These are phyloP conservation scores for Xylaria sp. DNA, from an alignment of 2,329 filamentous ascomycete species.

Conservation along the genomic window DNA sequence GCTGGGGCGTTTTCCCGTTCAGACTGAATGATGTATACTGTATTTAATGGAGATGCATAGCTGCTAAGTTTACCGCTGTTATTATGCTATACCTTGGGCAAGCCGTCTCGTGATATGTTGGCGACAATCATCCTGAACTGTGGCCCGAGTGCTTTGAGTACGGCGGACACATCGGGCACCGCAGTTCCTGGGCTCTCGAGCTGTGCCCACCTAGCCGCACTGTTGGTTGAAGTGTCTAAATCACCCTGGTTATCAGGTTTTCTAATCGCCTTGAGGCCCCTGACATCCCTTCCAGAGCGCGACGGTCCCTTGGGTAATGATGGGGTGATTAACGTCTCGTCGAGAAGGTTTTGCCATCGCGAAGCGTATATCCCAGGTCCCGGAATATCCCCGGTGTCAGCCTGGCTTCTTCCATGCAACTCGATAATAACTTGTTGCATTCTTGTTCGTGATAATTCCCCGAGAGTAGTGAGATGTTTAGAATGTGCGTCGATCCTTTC, in stretches of 20 bases:
- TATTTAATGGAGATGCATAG: conserved; percentile 12
- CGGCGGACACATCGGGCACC: conserved; percentile 55
- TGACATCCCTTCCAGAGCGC: conserved; percentile 65
- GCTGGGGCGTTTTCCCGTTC: conserved; percentile 8
- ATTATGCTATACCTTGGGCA: conserved; percentile 23
- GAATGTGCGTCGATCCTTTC: conserved; percentile 69
- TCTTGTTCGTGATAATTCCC: conserved; percentile 63
- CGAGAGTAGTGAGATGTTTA: conserved; percentile 67
- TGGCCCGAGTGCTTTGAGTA: conserved; percentile 40
- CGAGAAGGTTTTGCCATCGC: conserved; percentile 77
- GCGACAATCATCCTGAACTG: conserved; percentile 44
- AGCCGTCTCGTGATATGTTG: conserved; percentile 36
- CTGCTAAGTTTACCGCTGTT: conserved; percentile 4
- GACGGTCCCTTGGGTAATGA: conserved; percentile 62
- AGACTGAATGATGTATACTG: conserved; percentile 8
- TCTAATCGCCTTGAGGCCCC: conserved; percentile 55
- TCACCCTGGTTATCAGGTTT: conserved; percentile 54
- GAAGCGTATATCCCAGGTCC: conserved; percentile 79
- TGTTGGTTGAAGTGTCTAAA: conserved; percentile 43
- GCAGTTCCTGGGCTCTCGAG: conserved; percentile 48
- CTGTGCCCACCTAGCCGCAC: conserved; percentile 42
- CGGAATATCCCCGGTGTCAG: conserved; percentile 52
- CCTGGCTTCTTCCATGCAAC: conserved; percentile 30
- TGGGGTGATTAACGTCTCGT: conserved; percentile 76
- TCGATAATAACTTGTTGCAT: conserved; percentile 67